Base-by-base conservation (phyloP, 2,329 filamentous ascomycete species). In the Paecilomyces dactylethromorphus region DNA sequence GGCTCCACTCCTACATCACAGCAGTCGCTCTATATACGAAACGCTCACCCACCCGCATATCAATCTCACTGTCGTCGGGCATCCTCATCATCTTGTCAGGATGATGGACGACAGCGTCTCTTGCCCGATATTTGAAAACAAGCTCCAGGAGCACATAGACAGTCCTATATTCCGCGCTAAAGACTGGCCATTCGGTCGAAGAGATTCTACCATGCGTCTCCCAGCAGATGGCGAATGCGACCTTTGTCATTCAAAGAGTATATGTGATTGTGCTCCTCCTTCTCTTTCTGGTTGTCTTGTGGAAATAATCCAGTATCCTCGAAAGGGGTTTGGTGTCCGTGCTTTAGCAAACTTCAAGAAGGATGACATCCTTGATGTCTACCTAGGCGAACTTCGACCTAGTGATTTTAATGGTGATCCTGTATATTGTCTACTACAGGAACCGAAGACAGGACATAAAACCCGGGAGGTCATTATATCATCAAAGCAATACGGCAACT, bases 281-380 rank as follows among this genome's bases (percentile, higher is more conserved):
- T 54, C 56, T 11, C 56, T 62, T 2, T 58, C 62, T 8, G 62
- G 60, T 45, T 61, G 64, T 4, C 57, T 73, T 11, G 62, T 72
- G n/a, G 72, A 75, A 54, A 61, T 74, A 1, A 56, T 64, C 24
- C 65, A 74, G 29, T 71, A 69, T 52, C 62, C 62, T 8, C 22
- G 22, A 0, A 69, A 60, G n/a, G 71, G 71, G 15, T 60, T 68
- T n/a, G 72, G 72, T 1, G 64, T 73, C 8, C 69, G 72, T 12
- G 56, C 66, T 8, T 64, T 75, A 7, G 32, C 62, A 4, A 63
- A 60, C 8, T 67, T 73, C 61, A 59, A 61, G 11, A 51, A 57
- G 13, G 63, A 64, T 2, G 64, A 69, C 6, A 60, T 67, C 10
- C 60, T 72, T 1, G 70, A 60, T 31, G 58, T 68, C n/a, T 71